phyloP scores from a whole-genome alignment of 257 asterid genomes.

The Anisodus tanguticus region DNA sequence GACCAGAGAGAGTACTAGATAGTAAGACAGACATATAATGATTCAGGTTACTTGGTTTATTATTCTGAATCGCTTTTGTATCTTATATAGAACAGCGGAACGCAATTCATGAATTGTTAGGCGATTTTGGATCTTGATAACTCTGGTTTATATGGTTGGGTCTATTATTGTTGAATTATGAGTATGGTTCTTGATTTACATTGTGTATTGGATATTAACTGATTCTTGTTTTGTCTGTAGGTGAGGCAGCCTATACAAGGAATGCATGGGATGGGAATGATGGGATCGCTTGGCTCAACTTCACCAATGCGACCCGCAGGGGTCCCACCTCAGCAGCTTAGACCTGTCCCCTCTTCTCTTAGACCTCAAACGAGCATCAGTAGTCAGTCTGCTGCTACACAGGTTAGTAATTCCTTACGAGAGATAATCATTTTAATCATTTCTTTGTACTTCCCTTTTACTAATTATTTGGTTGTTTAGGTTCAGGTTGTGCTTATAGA shows the following conservation, averaged over 20 bases:
- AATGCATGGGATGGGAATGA: conserved; percentile 68
- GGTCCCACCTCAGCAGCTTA: conserved; percentile 56
- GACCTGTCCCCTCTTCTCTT: conserved; percentile 63
- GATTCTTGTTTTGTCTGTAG: conserved; percentile 42
- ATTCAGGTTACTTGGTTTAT: neutral
- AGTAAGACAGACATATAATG: neutral
- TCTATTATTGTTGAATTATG: neutral
- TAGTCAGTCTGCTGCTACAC: conserved; percentile 63
- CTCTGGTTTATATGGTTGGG: neutral
- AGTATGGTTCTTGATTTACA: neutral
- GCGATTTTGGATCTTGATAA: neutral
- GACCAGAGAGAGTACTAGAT: neutral
- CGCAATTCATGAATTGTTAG: neutral
- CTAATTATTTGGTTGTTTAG: neutral
- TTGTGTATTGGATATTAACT: conserved; percentile 10
- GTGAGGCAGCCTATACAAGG: conserved; percentile 63
- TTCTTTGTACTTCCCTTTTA: conserved; percentile 26
- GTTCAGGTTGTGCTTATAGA: neutral
- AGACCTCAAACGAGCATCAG: conserved; percentile 63
- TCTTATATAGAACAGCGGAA: neutral
- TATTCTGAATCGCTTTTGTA: neutral
- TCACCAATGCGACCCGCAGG: conserved; percentile 66
- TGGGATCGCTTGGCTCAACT: conserved; percentile 69
- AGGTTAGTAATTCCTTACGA: conserved; percentile 48
- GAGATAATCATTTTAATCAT: neutral